These are phyloP conservation scores for Kwoniella europaea DNA, from an alignment of 768 basidiomycete genomes.

Conservation along the genomic window DNA sequence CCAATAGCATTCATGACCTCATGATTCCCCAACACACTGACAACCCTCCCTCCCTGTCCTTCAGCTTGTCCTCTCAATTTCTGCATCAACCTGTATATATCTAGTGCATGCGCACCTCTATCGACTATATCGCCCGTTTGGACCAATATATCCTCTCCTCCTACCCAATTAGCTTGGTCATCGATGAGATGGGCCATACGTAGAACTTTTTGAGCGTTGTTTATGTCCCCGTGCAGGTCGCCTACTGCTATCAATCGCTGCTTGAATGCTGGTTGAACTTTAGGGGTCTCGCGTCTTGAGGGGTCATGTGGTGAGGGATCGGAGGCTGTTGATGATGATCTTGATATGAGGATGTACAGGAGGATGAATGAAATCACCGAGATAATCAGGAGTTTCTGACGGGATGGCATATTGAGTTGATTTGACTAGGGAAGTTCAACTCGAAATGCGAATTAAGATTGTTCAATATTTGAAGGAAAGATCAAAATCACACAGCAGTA, in stretches of 20 bases:
- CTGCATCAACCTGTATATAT: slow-evolving; percentile 82
- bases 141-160: slow-evolving; percentile 80
- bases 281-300: background rate
- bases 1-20: slow-evolving; percentile 91
- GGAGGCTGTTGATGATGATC: background rate
- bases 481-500: too few relatives aligned
- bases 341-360: slow-evolving; percentile 16
- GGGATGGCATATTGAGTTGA: slow-evolving; percentile 7
- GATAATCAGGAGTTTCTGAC: slow-evolving; percentile 11
- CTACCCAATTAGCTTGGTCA: slow-evolving; percentile 76
- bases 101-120: slow-evolving; percentile 61
- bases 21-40: slow-evolving; percentile 88
- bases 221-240: slow-evolving; percentile 86
- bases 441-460: too few relatives aligned
- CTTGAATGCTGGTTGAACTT: slow-evolving; percentile 22
- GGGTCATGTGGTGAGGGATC: background rate
- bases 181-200: slow-evolving; percentile 79
- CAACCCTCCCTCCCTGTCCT: slow-evolving; percentile 70
- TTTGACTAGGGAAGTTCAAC: background rate
- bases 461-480: too few relatives aligned
- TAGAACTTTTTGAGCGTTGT: slow-evolving; percentile 78
- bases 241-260: slow-evolving; percentile 76
- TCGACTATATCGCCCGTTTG: slow-evolving; percentile 97
- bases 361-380: slow-evolving; percentile 1
- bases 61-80: slow-evolving; percentile 75